These are phyloP conservation scores for Neurospora sp. DNA, from an alignment of 495 filamentous ascomycete genomes.

Conservation along the genomic window DNA sequence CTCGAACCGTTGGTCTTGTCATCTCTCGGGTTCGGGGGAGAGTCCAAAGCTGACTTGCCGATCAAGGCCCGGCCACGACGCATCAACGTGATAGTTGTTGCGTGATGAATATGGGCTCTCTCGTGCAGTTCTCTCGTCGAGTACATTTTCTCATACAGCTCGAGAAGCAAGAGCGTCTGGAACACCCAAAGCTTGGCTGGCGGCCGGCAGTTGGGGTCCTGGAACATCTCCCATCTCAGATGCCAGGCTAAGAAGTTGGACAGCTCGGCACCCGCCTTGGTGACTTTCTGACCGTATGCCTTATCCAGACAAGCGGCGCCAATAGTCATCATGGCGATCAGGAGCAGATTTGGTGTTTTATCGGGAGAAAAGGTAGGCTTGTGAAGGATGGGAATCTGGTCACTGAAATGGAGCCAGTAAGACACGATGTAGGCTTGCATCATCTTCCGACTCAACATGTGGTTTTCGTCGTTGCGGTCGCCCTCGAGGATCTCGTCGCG, in stretches of 20 bases:
- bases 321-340: conserved; percentile 92
- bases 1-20: conserved; percentile 49
- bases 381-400: conserved; percentile 89
- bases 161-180: conserved; percentile 79
- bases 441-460: conserved; percentile 82
- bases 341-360: conserved; percentile 68
- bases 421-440: conserved; percentile 92
- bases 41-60: conserved; percentile 79
- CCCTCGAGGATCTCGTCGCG: conserved; percentile 73
- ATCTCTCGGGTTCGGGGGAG: conserved; percentile 70
- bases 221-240: conserved; percentile 86
- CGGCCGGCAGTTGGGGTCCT: conserved; percentile 80
- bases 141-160: conserved; percentile 96
- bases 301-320: conserved; percentile 84
- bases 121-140: conserved; percentile 86
- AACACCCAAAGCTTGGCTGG: conserved; percentile 98
- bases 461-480: conserved; percentile 56
- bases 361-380: conserved; percentile 87
- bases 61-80: conserved; percentile 84
- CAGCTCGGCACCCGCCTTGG: conserved; percentile 62
- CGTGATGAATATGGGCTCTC: conserved; percentile 93
- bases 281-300: conserved; percentile 61
- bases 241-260: conserved; percentile 86
- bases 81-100: conserved; percentile 92
- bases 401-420: conserved; percentile 91